Evolutionary conservation across 2,329 filamentous ascomycete genomes (phyloP), one percentile per base, ranked within the genome.

Genomic region (Colletotrichum graminicola): DNA sequence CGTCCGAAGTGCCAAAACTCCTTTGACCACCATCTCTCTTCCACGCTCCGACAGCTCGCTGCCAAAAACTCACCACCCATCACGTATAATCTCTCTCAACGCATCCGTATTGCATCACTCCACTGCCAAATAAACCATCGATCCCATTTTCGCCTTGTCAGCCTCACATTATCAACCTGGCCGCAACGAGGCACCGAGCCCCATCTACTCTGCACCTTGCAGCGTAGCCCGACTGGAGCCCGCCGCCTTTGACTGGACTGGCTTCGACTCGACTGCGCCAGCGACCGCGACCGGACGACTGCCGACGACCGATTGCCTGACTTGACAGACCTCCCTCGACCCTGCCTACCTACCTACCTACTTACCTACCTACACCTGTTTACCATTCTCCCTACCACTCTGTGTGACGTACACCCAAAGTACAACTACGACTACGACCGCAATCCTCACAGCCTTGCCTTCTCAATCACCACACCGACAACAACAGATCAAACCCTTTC

Each of bases 1-100:
- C 65, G 65, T 72, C 69, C 69, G 39, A 72, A 69, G 69, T 72
- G 65, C 39, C 69, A 63, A 72, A 72, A 61, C 69, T 69, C 69
- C 69, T 72, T 69, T 64, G 65, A 72, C 69, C 68, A 71, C 64
- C 69, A 54, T 41, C 47, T 59, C 65, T 60, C n/a, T n/a, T n/a
- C 32, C 65, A 57, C 54, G 65, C 69, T 64, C 61, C 67, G 67
- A 67, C 64, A 71, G 45, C 60, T 60, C 29, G 54, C 54, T 64
- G 62, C 65, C 65, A 68, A 59, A 59, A 68, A 52, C 39, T 41
- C 68, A 62, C 62, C 68, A 62, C 62, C 52, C 68, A 71, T 59
- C 54, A 55, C 66, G 39, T 64, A 34, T 68, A 63, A 55, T 63
- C 69, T 57, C 60, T 43, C 49, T 29, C 52, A 55, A 54, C 60